Conservation (phyloP, 2,329 filamentous ascomycete species). For the Monilinia vaccinii-corymbosi region DNA sequence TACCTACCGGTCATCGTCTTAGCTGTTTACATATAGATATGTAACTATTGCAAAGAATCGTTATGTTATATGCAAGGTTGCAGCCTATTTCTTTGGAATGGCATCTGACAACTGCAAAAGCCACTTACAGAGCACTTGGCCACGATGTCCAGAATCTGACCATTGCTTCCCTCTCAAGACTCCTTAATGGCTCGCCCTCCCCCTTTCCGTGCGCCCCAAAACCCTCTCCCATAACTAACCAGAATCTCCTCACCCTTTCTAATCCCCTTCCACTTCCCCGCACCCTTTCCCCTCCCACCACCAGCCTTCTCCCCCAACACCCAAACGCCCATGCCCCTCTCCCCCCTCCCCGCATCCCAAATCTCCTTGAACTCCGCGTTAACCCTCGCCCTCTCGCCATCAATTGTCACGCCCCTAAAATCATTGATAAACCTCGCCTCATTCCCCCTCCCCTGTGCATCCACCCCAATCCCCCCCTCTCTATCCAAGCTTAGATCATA, state of each 20-base stretch:
- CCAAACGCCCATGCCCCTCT: conserved; percentile 50
- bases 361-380: conserved; percentile 45
- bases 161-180: background rate
- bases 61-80: too few relatives aligned
- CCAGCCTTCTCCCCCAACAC: conserved; percentile 39
- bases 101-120: background rate
- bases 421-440: conserved; percentile 61
- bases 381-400: conserved; percentile 9
- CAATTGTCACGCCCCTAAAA: conserved; percentile 45
- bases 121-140: background rate
- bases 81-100: background rate
- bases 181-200: background rate
- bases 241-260: conserved; percentile 57
- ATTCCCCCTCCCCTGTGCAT: conserved; percentile 49
- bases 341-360: conserved; percentile 43
- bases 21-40: too few relatives aligned
- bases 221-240: conserved; percentile 39
- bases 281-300: conserved; percentile 28
- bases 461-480: conserved; percentile 48
- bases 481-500: conserved; percentile 58
- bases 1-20: too few relatives aligned
- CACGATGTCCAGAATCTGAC: too few relatives aligned
- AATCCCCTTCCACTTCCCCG: too few relatives aligned
- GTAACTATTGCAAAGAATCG: too few relatives aligned
- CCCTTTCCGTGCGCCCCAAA: conserved; percentile 45